Percentiles rank a stretch among this genome's conserved stretches.
phyloP scores from a whole-genome alignment of 2,329 filamentous ascomycete genomes.

The Emmonsiellopsis sp. region DNA sequence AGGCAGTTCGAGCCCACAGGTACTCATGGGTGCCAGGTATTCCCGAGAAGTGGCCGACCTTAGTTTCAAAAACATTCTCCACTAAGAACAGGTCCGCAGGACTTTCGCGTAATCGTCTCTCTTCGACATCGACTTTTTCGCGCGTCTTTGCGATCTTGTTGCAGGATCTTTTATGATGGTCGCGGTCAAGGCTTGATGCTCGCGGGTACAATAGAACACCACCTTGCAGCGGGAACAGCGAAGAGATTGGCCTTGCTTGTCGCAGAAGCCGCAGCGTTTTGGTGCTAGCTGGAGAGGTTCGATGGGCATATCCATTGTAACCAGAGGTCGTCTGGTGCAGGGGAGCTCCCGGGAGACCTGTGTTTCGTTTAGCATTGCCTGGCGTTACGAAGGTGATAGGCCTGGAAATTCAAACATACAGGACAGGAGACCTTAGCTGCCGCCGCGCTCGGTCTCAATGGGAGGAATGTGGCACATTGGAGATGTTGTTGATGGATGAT shows the following conservation, averaged over 20 bases:
- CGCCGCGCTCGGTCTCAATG: no score
- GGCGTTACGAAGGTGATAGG: no score
- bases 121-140: conserved; percentile 24
- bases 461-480: no score
- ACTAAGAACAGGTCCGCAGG: conserved; percentile 19
- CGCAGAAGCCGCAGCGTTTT: conserved; percentile 17
- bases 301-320: not conserved
- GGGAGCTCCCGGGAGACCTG: not conserved
- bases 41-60: conserved; percentile 37
- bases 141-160: conserved; percentile 26
- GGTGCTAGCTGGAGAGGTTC: not conserved
- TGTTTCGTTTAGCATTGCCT: not conserved
- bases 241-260: conserved; percentile 20
- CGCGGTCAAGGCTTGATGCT: conserved; percentile 35
- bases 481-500: no score
- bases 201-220: conserved; percentile 38
- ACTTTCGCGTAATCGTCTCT: conserved; percentile 28
- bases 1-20: conserved; percentile 30
- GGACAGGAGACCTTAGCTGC: no score
- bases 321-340: not conserved
- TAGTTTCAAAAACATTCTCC: conserved; percentile 29
- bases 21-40: conserved; percentile 36
- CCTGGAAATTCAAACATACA: no score
- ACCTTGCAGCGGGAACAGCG: conserved; percentile 37
- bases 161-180: conserved; percentile 35